Base-by-base conservation (phyloP, 2,329 filamentous ascomycete genomes). In the Colletotrichum limetticola region DNA sequence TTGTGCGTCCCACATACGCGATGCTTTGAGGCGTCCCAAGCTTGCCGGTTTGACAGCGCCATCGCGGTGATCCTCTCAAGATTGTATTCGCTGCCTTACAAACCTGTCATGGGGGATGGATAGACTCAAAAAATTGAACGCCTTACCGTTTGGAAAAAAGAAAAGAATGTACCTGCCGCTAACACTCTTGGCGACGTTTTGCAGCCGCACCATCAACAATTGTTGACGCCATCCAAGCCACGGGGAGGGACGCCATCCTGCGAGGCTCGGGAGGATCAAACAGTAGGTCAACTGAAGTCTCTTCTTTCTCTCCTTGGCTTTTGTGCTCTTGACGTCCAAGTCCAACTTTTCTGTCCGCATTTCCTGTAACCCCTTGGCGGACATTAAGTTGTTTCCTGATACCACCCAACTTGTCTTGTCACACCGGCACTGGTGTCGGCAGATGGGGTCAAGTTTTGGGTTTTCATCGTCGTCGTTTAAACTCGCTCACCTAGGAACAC, bases 191-290 rank as follows among this genome's bases (percentile, higher is more conserved):
- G 68, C 52, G 49, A 62, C 63, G 52, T 67, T 56, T 63, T 63
- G 55, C 78, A 90, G 94, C 94, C 76, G 91, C 97, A 24, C 97
- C 97, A 19, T 98, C 95, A 66, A 90, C 93, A 58, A 97, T 98
- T 76, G 95, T 98, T 35, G 87, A 92, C 75, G 93, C 96, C 8
- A 97, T 98, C 75, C 94, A 98, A 85, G 88, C 89, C 57, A 98
- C 95, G 11, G 97, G 97, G 65, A 91, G 95, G 79, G 96, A 98
- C 89, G 96, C 96, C 58, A 98, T 99, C 79, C 85, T 99, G 71
- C 92, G 97, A 77, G 97, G 97, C 68, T 95, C 93, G 72, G 97
- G 97, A 75, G 90, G 88, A 77, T 92, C 94, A 80, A 92, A 98
- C 84, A 94, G 94, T 95, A 87, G 79, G 91, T 89, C 71, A 61